Evolutionary conservation across 2,329 filamentous ascomycete species (phyloP).

Genomic region (Botryotinia narcissicola): DNA sequence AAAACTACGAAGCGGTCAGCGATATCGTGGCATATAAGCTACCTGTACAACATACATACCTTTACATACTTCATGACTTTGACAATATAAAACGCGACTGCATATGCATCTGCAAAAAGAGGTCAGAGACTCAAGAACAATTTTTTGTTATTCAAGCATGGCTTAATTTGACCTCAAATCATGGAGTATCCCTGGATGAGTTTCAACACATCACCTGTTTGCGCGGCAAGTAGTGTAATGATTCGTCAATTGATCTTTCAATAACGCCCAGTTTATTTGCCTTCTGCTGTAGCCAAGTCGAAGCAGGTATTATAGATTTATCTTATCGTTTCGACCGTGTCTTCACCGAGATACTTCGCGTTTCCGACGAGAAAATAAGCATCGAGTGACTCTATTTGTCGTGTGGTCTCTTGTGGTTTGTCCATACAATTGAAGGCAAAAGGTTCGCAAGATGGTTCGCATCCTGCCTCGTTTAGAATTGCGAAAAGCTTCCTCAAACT

Average conservation of each 20-base stretch:
- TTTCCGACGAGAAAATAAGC: background rate
- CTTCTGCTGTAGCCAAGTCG: background rate
- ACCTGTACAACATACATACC: constrained; percentile 1
- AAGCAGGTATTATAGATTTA: background rate
- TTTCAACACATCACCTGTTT: constrained; percentile 4
- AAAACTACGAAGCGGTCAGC: constrained; percentile 5
- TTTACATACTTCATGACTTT: constrained; percentile 1
- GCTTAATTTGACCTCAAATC: background rate
- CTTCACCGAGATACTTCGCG: background rate
- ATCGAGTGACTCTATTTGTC: background rate
- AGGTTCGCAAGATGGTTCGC: constrained; percentile 9
- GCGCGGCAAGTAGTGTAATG: background rate
- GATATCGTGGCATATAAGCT: background rate
- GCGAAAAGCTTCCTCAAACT: background rate
- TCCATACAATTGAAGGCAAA: constrained; percentile 9
- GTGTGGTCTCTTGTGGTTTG: constrained; percentile 19
- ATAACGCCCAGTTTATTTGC: background rate
- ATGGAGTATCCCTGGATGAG: background rate
- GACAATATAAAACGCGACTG: constrained; percentile 3
- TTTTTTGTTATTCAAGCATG: background rate
- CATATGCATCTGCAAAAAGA: constrained; percentile 19
- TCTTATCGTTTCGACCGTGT: background rate
- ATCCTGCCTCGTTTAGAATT: background rate
- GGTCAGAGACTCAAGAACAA: background rate
- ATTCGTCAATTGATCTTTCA: constrained; percentile 8